These are phyloP conservation scores for Diaporthe humulicola DNA, from an alignment of 2,329 filamentous ascomycete genomes.

Conservation along the genomic window DNA sequence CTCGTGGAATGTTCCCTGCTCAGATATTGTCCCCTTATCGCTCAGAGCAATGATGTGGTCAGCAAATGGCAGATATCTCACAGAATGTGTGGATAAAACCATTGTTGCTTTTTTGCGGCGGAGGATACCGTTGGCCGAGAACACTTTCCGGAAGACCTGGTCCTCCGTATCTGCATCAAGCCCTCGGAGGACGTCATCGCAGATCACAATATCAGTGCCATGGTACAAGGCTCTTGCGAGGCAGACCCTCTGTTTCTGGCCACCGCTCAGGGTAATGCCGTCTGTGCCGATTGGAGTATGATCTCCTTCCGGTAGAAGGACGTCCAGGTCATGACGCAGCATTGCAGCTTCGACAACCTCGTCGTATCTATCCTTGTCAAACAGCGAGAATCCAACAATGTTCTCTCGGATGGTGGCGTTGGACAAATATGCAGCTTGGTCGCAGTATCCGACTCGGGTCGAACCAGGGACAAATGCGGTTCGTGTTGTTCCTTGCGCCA, in stretches of 20 bases:
- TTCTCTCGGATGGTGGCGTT: conserved; percentile 36
- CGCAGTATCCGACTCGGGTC: conserved; percentile 47
- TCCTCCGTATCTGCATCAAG: conserved; percentile 58
- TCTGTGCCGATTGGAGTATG: conserved; percentile 51
- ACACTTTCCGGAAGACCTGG: conserved; percentile 54
- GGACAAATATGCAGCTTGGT: conserved; percentile 25
- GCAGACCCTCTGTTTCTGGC: conserved; percentile 49
- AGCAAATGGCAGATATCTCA: conserved; percentile 55
- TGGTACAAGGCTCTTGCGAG: conserved; percentile 45
- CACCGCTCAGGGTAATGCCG: conserved; percentile 53
- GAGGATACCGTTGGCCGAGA: conserved; percentile 51
- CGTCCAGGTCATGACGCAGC: conserved; percentile 46
- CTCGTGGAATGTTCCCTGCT: conserved; percentile 57
- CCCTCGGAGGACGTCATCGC: conserved; percentile 56
- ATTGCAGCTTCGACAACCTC: conserved; percentile 49
- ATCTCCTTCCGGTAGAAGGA: conserved; percentile 50
- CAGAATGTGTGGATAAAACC: conserved; percentile 55
- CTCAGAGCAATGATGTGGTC: conserved; percentile 62
- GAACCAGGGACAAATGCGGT: neutral
- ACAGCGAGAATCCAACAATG: conserved; percentile 31
- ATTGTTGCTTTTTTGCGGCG: conserved; percentile 42
- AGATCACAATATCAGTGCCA: conserved; percentile 47
- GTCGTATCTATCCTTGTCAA: conserved; percentile 45
- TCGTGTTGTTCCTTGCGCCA: neutral
- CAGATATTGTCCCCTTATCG: conserved; percentile 54